Percentiles rank a stretch among this genome's conserved stretches.
These are phyloP conservation scores for Aspergillus proliferans DNA, from an alignment of 2,329 filamentous ascomycete species.

Conservation along the genomic window DNA sequence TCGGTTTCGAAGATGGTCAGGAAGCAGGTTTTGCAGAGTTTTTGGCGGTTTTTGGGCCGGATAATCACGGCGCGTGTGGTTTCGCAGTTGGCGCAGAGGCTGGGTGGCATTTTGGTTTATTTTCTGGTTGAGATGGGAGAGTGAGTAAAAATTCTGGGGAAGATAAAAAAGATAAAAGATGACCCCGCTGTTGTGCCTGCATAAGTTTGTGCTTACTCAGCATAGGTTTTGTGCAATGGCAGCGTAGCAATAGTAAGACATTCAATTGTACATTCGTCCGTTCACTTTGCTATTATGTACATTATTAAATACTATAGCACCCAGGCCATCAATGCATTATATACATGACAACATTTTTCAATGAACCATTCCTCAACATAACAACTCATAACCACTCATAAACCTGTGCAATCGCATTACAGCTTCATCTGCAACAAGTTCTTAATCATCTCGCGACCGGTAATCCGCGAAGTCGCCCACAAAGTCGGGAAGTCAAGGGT, in stretches of 20 bases:
- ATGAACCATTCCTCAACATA: too few relatives aligned
- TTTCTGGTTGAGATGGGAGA: not conserved
- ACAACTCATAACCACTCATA: not conserved
- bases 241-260: too few relatives aligned
- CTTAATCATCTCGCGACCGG: slow-evolving; percentile 66
- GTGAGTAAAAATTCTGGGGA: slow-evolving; percentile 2
- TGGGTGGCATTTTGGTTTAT: slow-evolving; percentile 61
- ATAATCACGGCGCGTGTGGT: slow-evolving; percentile 78
- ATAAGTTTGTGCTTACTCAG: slow-evolving; percentile 5
- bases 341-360: slow-evolving; percentile 4
- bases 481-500: slow-evolving; percentile 81
- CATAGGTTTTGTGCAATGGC: slow-evolving; percentile 5
- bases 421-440: slow-evolving; percentile 69
- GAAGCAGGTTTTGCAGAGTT: slow-evolving; percentile 87
- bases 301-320: not conserved
- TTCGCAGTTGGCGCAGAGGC: slow-evolving; percentile 69
- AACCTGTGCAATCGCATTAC: slow-evolving; percentile 32
- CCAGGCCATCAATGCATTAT: slow-evolving; percentile 1
- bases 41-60: slow-evolving; percentile 88
- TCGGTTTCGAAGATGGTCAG: slow-evolving; percentile 83
- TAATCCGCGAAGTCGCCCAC: slow-evolving; percentile 70
- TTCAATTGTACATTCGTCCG: not conserved
- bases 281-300: not conserved
- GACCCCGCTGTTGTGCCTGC: slow-evolving; percentile 8
- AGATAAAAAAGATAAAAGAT: not conserved